Percentiles rank a stretch among this genome's conserved stretches.
phyloP scores from a whole-genome alignment of 176 grass and related monocot genomes.

The Lolium perenne region DNA sequence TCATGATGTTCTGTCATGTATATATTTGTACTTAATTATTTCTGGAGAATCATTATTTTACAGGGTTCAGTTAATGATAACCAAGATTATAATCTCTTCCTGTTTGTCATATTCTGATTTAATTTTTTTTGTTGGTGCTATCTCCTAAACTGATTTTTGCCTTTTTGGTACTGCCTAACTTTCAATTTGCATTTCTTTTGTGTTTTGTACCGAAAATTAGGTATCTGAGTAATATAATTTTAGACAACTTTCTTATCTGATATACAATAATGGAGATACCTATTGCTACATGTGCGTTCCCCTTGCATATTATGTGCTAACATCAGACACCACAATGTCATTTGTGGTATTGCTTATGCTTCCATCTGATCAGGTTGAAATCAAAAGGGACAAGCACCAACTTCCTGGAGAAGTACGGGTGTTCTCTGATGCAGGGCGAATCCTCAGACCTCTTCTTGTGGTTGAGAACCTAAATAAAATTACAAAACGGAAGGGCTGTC shows the following conservation, averaged over 20 bases:
- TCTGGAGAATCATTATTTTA: constrained; percentile 5
- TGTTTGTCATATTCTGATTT: too few relatives aligned
- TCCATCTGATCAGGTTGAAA: constrained; percentile 77
- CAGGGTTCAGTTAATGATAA: not conserved
- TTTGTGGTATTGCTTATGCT: constrained; percentile 16
- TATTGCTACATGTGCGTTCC: constrained; percentile 6
- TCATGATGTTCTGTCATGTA: not conserved
- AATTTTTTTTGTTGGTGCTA: not conserved
- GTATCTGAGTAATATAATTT: constrained; percentile 22
- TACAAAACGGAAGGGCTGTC: constrained; percentile 59
- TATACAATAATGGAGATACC: constrained; percentile 3
- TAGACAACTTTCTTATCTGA: constrained; percentile 9
- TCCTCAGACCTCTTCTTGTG: constrained; percentile 89
- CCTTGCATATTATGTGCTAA: constrained; percentile 1
- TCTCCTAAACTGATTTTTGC: not conserved
- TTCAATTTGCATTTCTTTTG: not conserved
- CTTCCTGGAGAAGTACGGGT: constrained; percentile 71
- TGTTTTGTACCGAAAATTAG: constrained; percentile 20
- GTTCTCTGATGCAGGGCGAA: constrained; percentile 87
- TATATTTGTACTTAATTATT: constrained; percentile 5
- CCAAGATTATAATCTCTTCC: constrained; percentile 6
- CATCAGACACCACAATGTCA: not conserved
- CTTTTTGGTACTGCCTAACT: not conserved
- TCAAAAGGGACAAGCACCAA: constrained; percentile 84
- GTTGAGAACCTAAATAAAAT: constrained; percentile 92